phyloP scores from a whole-genome alignment of 1,284 basidiomycete genomes.

The Xerocomus minutiporus region DNA sequence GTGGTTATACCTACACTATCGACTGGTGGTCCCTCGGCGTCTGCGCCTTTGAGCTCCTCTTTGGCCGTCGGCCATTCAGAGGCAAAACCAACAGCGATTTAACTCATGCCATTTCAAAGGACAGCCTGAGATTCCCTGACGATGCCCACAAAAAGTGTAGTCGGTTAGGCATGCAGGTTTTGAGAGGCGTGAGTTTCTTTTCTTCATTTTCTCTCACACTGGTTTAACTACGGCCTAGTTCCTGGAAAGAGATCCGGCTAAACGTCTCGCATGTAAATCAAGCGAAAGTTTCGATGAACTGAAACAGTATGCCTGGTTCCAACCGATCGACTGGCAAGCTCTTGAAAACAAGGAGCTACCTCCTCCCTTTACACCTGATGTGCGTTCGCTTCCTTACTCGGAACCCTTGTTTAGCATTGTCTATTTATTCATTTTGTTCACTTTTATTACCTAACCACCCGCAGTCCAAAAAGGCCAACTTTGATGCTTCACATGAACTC shows the following conservation, averaged over 20 bases:
- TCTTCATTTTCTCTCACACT: conserved; percentile 9
- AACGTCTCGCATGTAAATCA: conserved; percentile 78
- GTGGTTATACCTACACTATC: conserved; percentile 84
- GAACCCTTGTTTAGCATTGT: neutral
- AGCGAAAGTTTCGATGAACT: conserved; percentile 79
- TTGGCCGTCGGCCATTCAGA: conserved; percentile 87
- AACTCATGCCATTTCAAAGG: conserved; percentile 82
- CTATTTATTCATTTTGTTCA: neutral
- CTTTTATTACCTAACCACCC: neutral
- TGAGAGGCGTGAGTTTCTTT: conserved; percentile 56
- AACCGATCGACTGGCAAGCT: conserved; percentile 79
- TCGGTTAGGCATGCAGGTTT: conserved; percentile 57
- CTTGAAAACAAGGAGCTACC: conserved; percentile 76
- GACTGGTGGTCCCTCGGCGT: conserved; percentile 98
- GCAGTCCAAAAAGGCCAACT: conserved; percentile 95
- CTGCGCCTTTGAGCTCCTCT: conserved; percentile 87
- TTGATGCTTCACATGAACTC: conserved; percentile 97
- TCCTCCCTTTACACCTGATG: conserved; percentile 91
- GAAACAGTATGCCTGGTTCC: conserved; percentile 84
- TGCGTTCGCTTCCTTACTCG: conserved; percentile 38
- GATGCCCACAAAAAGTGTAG: conserved; percentile 71
- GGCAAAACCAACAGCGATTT: conserved; percentile 88
- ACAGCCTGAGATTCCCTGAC: conserved; percentile 71
- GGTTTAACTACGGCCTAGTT: conserved; percentile 46
- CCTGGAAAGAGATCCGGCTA: conserved; percentile 79